These are phyloP conservation scores for Cyclotella baltica DNA, from an alignment of 108 stramenopile genomes.

Conservation along the genomic window DNA sequence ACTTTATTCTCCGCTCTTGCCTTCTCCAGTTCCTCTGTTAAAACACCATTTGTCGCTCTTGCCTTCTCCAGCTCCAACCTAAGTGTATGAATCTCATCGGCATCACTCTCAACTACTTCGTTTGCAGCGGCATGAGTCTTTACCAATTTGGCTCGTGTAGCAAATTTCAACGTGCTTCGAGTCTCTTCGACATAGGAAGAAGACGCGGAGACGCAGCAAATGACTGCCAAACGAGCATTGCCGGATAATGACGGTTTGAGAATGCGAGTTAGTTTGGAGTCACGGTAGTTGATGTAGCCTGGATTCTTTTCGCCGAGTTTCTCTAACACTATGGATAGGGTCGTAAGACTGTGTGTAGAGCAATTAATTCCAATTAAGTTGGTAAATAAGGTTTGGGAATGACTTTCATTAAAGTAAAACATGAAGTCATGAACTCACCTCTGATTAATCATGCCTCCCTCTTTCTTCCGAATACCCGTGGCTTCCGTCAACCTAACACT, in stretches of 20 bases:
- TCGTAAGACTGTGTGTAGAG: constrained; percentile 82
- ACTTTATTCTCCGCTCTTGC: too few relatives aligned
- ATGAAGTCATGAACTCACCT: constrained; percentile 70
- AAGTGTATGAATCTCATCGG: neutral
- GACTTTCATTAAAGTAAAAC: too few relatives aligned
- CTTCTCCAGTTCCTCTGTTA: too few relatives aligned
- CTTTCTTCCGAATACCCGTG: constrained; percentile 94
- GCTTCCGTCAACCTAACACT: constrained; percentile 94
- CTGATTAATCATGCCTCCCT: constrained; percentile 98
- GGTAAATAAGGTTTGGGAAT: neutral
- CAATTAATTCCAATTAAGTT: neutral
- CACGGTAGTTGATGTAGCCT: constrained; percentile 83
- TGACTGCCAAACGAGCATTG: constrained; percentile 92
- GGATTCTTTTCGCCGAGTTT: constrained; percentile 87
- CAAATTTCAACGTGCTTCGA: constrained; percentile 93
- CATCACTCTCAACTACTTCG: neutral
- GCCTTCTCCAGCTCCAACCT: neutral
- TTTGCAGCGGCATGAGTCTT: constrained; percentile 58
- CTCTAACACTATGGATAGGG: constrained; percentile 96
- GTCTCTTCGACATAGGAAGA: constrained; percentile 93
- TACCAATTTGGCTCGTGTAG: constrained; percentile 86
- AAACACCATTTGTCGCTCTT: neutral
- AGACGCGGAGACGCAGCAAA: constrained; percentile 93
- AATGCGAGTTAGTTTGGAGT: constrained; percentile 96
- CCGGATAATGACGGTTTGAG: constrained; percentile 94